Conservation (phyloP, 2,329 filamentous ascomycete species). For the Diplodia intermedia region DNA sequence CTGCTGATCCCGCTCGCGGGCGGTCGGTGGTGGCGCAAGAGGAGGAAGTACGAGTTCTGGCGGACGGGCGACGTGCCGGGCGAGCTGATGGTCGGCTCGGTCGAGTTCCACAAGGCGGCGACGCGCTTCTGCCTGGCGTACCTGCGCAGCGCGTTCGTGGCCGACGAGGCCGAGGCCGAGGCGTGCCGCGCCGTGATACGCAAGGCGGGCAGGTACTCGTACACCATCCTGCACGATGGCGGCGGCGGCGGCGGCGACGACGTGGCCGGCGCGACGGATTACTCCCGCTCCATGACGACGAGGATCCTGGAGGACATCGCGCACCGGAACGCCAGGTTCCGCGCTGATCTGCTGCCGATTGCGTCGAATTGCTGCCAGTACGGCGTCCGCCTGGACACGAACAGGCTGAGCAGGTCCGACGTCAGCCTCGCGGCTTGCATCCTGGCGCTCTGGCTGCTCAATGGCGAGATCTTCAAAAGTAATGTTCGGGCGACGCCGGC, state of each 20-base stretch:
- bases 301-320: constrained; percentile 32
- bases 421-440: constrained; percentile 31
- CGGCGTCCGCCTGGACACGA: constrained; percentile 28
- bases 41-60: constrained; percentile 1
- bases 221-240: constrained; percentile 28
- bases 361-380: constrained; percentile 34
- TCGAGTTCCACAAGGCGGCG: constrained; percentile 31
- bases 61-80: constrained; percentile 15
- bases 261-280: constrained; percentile 5
- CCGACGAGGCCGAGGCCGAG: not conserved
- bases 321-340: constrained; percentile 27
- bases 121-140: constrained; percentile 31
- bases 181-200: not conserved
- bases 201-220: constrained; percentile 19
- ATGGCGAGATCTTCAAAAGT: constrained; percentile 34
- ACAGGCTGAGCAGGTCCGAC: not conserved
- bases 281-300: constrained; percentile 29
- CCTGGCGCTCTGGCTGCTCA: constrained; percentile 33
- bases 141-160: not conserved
- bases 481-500: not conserved
- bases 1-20: constrained; percentile 26
- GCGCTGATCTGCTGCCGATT: constrained; percentile 33
- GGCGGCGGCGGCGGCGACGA: not conserved
- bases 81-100: constrained; percentile 25
- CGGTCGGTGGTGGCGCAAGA: not conserved